phyloP scores from a whole-genome alignment of 2,329 filamentous ascomycete genomes.

The Penicillium sp. region DNA sequence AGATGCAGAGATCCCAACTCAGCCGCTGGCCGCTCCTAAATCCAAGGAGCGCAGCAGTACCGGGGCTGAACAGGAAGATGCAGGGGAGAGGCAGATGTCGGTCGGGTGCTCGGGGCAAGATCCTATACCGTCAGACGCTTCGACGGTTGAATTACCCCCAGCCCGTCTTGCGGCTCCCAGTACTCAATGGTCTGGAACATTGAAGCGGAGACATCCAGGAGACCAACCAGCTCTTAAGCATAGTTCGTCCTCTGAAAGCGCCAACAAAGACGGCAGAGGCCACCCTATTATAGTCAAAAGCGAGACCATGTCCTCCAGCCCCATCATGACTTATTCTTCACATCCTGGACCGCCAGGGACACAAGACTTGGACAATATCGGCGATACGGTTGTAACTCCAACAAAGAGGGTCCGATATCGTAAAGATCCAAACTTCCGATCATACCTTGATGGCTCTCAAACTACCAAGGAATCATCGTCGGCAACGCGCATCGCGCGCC shows the following conservation, averaged over 20 bases:
- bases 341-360: slow-evolving; percentile 54
- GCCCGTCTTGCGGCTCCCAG: not conserved
- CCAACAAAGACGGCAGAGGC: slow-evolving; percentile 17
- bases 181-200: slow-evolving; percentile 9
- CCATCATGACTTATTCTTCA: slow-evolving; percentile 23
- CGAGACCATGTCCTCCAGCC: slow-evolving; percentile 42
- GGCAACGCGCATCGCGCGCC: not conserved
- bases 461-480: not conserved
- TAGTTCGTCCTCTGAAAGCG: not conserved
- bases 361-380: slow-evolving; percentile 63
- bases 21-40: not conserved
- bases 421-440: not conserved
- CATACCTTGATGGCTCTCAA: not conserved
- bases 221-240: not conserved
- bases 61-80: not conserved
- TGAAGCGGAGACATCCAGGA: slow-evolving; percentile 30
- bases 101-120: slow-evolving; percentile 13
- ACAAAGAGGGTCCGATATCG: slow-evolving; percentile 39
- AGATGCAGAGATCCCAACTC: not conserved
- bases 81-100: not conserved
- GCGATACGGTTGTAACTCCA: slow-evolving; percentile 44
- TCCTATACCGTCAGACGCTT: slow-evolving; percentile 25
- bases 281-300: slow-evolving; percentile 39
- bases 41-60: not conserved
- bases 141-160: slow-evolving; percentile 11